phyloP scores from a whole-genome alignment of 805 yeast genomes.

The Candida pseudofarinosa region DNA sequence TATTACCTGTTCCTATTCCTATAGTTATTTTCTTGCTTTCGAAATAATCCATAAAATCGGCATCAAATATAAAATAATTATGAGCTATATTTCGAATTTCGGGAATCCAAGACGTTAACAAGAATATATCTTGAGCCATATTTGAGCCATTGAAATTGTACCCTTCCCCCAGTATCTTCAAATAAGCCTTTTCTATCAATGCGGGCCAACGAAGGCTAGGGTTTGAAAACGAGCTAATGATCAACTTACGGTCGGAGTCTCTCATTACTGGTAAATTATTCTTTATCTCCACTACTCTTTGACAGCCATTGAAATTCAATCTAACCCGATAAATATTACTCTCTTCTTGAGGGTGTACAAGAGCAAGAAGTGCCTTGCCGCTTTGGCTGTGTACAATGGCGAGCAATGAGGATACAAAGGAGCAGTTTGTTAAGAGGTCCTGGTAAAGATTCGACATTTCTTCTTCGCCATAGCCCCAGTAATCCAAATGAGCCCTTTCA shows the following conservation, averaged over 20 bases:
- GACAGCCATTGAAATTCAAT: slow-evolving; percentile 50
- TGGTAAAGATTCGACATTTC: slow-evolving; percentile 37
- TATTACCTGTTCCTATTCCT: slow-evolving; percentile 66
- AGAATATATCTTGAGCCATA: slow-evolving; percentile 63
- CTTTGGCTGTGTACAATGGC: slow-evolving; percentile 36
- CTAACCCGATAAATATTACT: slow-evolving; percentile 34
- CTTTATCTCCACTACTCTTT: slow-evolving; percentile 45
- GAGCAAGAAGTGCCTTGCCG: slow-evolving; percentile 15
- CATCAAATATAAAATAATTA: slow-evolving; percentile 29
- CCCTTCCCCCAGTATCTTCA: slow-evolving; percentile 54
- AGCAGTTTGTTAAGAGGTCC: slow-evolving; percentile 61
- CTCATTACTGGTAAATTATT: slow-evolving; percentile 39
- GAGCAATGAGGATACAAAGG: slow-evolving; percentile 66
- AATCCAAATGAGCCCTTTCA: slow-evolving; percentile 7
- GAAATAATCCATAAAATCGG: slow-evolving; percentile 18
- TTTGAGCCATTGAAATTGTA: slow-evolving; percentile 72
- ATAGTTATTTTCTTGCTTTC: slow-evolving; percentile 38
- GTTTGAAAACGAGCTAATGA: slow-evolving; percentile 34
- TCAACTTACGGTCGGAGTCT: slow-evolving; percentile 20
- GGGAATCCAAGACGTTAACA: slow-evolving; percentile 72
- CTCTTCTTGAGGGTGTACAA: slow-evolving; percentile 20
- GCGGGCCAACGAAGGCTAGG: slow-evolving; percentile 56
- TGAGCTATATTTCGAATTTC: slow-evolving; percentile 41
- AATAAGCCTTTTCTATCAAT: slow-evolving; percentile 71
- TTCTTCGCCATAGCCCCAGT: slow-evolving; percentile 40